Conservation (phyloP, 208 protist species). For the Wallacemonas sp. region DNA sequence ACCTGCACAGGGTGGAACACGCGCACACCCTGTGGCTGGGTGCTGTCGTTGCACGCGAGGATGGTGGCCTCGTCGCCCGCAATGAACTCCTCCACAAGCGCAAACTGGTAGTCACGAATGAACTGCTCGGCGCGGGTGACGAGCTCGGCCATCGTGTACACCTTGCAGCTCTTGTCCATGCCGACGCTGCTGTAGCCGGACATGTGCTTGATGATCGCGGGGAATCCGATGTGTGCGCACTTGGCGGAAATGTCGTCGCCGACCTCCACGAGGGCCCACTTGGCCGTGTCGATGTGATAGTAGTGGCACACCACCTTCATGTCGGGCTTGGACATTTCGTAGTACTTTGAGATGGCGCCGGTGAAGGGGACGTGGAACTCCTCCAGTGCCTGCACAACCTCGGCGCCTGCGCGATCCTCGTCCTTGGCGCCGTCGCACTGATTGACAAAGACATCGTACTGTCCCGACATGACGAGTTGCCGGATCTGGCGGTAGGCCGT, state of each 20-base stretch:
- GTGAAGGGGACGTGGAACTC: slow-evolving; percentile 90
- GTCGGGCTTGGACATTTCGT: slow-evolving; percentile 86
- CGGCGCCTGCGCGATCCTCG: slow-evolving; percentile 84
- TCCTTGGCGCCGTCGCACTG: slow-evolving; percentile 90
- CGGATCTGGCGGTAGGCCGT: slow-evolving; percentile 84
- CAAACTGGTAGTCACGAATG: slow-evolving; percentile 80
- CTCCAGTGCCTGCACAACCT: slow-evolving; percentile 88
- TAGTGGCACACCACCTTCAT: slow-evolving; percentile 92
- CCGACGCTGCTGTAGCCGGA: slow-evolving; percentile 90
- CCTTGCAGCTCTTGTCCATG: slow-evolving; percentile 91
- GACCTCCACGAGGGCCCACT: slow-evolving; percentile 58
- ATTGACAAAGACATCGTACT: slow-evolving; percentile 91
- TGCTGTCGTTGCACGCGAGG: slow-evolving; percentile 67
- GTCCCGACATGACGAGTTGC: slow-evolving; percentile 75
- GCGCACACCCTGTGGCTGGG: slow-evolving; percentile 70
- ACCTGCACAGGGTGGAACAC: slow-evolving; percentile 85
- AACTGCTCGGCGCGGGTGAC: slow-evolving; percentile 54
- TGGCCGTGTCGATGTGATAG: slow-evolving; percentile 63
- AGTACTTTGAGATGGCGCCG: slow-evolving; percentile 87
- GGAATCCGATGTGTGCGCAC: slow-evolving; percentile 55
- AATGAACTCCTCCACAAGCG: slow-evolving; percentile 91
- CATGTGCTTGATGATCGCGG: slow-evolving; percentile 90
- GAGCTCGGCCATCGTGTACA: slow-evolving; percentile 56
- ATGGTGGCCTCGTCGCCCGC: slow-evolving; percentile 86
- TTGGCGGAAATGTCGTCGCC: slow-evolving; percentile 48